Base-by-base conservation (phyloP, 768 basidiomycete species). In the Hygrocybe punicea region DNA sequence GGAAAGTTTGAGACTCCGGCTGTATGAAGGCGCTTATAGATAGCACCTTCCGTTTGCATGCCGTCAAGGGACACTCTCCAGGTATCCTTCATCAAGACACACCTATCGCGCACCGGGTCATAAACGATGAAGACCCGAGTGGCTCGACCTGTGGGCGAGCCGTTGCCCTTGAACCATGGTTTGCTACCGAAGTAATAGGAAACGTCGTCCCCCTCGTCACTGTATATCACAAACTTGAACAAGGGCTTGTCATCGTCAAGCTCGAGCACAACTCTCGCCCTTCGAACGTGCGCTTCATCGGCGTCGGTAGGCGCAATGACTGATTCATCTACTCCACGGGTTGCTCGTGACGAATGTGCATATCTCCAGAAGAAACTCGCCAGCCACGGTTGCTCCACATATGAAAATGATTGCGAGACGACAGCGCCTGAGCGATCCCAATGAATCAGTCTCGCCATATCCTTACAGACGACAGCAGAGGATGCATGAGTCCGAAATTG, bases 361-460 rank as follows among this genome's bases (percentile, higher is more conserved):
- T 51, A 51, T 51, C 50, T 3, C 50, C 50, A 51, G 3, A 51
- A 4, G 17, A 4, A 51, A 4, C 8, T 17, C 33, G 50, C 50
- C 4, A 51, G 34, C 4, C n/a, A 51, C 50, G 50, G 23, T 9
- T 4, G 25, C 50, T 51, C n/a, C n/a, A 36, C 3, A 63, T 51
- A 71, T 36, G 68, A 47, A 56, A 76, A 55, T 9, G 17, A n/a
- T 13, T 16, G 40, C 10, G 53, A 24, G 23, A 55, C 53, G 16
- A 55, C 45, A 8, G 53, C 51, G n/a, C 56, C 39, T 4, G 53
- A 55, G 42, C 53, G 53, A 35, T 55, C 53, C 53, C 53, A 55
- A 6, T 21, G 53, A 13, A 55, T 19, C n/a, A 55, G 45, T 9
- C 53, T 42, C 9, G 53, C 53, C 5, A n/a, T 13, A n/a, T 29